Evolutionary conservation across 495 filamentous ascomycete genomes (phyloP).

Genomic region (Podospora sp.): DNA sequence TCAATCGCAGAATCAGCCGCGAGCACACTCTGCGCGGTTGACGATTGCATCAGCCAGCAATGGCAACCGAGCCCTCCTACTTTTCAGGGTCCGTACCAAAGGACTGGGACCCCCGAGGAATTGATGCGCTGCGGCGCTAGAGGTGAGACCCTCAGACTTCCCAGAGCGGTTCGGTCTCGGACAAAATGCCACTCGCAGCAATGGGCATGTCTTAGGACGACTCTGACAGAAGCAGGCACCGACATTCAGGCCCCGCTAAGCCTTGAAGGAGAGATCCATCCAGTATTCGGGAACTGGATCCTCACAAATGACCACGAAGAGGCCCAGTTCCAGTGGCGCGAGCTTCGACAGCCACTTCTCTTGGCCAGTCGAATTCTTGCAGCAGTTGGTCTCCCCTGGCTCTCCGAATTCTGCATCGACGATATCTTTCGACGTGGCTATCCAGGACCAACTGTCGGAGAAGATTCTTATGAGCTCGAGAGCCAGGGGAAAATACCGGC

Average conservation of each 20-base stretch:
- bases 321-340: constrained; percentile 19
- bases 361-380: constrained; percentile 42
- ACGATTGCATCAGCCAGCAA: background rate
- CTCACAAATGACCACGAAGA: constrained; percentile 17
- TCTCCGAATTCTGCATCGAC: constrained; percentile 41
- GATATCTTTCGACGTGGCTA: constrained; percentile 40
- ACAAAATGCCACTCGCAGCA: too few species aligned
- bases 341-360: constrained; percentile 33
- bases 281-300: constrained; percentile 38
- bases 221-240: constrained; percentile 8
- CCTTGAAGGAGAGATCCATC: constrained; percentile 37
- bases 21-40: background rate
- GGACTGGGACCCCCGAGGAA: constrained; percentile 37
- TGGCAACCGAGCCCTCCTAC: background rate
- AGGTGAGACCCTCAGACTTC: constrained; percentile 23
- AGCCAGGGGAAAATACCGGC: background rate
- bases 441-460: constrained; percentile 28
- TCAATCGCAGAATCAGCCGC: too few species aligned
- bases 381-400: constrained; percentile 37
- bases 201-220: background rate
- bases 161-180: background rate
- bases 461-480: background rate
- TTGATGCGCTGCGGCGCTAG: constrained; percentile 36
- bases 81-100: constrained; percentile 30
- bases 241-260: constrained; percentile 21